Evolutionary conservation across 129 eudicot genomes (phyloP).

Genomic region (Arctium lappa): DNA sequence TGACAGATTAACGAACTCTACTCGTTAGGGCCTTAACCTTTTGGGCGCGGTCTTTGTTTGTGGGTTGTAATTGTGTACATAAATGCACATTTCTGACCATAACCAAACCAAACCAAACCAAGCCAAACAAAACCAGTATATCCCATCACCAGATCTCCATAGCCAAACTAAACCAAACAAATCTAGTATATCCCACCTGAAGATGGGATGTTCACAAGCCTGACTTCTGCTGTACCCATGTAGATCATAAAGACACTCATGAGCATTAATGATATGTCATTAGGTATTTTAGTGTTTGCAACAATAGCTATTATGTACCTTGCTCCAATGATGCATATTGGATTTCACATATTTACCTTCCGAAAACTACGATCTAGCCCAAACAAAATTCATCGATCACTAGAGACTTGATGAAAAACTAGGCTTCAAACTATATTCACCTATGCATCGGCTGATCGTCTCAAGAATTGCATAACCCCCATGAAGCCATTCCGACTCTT

Average conservation of each 20-base stretch:
- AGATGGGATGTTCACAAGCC: too few species aligned
- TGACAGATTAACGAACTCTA: too few species aligned
- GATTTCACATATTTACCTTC: constrained; percentile 29
- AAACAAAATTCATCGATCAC: constrained; percentile 15
- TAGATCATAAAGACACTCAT: neutral
- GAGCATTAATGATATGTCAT: constrained; percentile 14
- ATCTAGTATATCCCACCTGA: neutral
- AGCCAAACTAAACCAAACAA: neutral
- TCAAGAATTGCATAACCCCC: neutral
- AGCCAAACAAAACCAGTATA: too few species aligned
- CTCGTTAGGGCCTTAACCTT: too few species aligned
- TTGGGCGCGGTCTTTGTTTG: too few species aligned
- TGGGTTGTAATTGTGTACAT: too few species aligned
- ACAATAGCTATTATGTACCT: constrained; percentile 21
- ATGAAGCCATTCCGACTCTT: constrained; percentile 7
- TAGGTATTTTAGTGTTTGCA: neutral
- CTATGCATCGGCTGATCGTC: neutral
- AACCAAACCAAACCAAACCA: too few species aligned
- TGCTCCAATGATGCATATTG: constrained; percentile 19
- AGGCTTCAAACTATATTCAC: constrained; percentile 4
- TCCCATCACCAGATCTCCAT: too few species aligned
- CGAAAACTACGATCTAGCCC: constrained; percentile 20
- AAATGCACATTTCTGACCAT: too few species aligned
- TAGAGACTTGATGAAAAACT: constrained; percentile 1
- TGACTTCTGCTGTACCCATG: neutral